Evolutionary conservation across 2,329 filamentous ascomycete genomes (phyloP).

Genomic region (Pseudogymnoascus pannorum): DNA sequence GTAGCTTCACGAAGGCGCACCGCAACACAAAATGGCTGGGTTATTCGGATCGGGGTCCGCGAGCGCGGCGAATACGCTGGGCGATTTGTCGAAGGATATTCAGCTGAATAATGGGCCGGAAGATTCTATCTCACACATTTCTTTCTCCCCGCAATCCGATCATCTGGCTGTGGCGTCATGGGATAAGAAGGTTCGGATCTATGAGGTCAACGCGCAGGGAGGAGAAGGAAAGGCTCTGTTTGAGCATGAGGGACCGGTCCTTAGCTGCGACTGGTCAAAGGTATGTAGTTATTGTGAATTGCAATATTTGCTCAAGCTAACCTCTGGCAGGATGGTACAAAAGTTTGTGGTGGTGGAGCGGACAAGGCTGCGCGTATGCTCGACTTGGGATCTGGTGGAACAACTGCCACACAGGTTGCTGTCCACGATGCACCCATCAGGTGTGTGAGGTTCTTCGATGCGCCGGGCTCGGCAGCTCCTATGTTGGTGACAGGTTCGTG

Average conservation of each 20-base stretch:
- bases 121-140: slow-evolving; percentile 82
- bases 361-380: slow-evolving; percentile 87
- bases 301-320: slow-evolving; percentile 12
- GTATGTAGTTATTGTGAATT: slow-evolving; percentile 42
- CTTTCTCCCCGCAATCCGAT: slow-evolving; percentile 71
- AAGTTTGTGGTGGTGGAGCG: slow-evolving; percentile 78
- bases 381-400: slow-evolving; percentile 64
- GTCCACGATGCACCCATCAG: slow-evolving; percentile 80
- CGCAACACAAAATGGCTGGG: slow-evolving; percentile 51
- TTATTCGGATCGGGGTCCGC: slow-evolving; percentile 46
- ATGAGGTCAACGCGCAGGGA: slow-evolving; percentile 74
- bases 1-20: not conserved
- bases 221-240: slow-evolving; percentile 78
- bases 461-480: slow-evolving; percentile 51
- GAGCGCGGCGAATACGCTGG: slow-evolving; percentile 62
- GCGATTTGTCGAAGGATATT: slow-evolving; percentile 86
- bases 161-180: slow-evolving; percentile 87
- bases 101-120: slow-evolving; percentile 70
- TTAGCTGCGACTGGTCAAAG: slow-evolving; percentile 82
- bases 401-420: slow-evolving; percentile 60
- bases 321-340: slow-evolving; percentile 68
- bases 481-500: slow-evolving; percentile 90
- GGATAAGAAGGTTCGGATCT: slow-evolving; percentile 97
- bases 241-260: slow-evolving; percentile 76
- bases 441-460: slow-evolving; percentile 70